A percentile compares a stretch with the other conserved stretches of the same genome.
Evolutionary conservation across 306 rosid genomes (phyloP).

Genomic region (Hippophae gyantsensis): DNA sequence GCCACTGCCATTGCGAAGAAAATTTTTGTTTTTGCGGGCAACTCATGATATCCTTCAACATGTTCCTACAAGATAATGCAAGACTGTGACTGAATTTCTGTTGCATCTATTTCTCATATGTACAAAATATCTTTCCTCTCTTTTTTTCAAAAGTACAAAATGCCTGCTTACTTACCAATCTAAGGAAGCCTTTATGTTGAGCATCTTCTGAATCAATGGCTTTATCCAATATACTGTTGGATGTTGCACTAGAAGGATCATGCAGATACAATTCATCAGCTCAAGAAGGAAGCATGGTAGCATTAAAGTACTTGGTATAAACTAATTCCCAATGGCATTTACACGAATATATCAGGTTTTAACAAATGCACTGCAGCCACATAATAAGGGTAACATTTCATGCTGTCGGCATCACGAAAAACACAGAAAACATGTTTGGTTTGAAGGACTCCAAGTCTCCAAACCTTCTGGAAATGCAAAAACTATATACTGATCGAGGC

Average conservation of each 20-base stretch:
- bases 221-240: constrained; percentile 94
- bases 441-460: too few relatives aligned
- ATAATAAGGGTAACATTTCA: too few relatives aligned
- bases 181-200: constrained; percentile 60
- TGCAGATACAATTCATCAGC: constrained; percentile 27
- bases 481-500: too few relatives aligned
- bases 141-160: neutral
- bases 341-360: neutral
- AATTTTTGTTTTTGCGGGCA: constrained; percentile 85
- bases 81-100: constrained; percentile 17
- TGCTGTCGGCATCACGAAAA: too few relatives aligned
- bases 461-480: too few relatives aligned
- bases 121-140: neutral
- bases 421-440: too few relatives aligned
- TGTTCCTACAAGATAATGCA: constrained; percentile 66
- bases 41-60: constrained; percentile 93
- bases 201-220: constrained; percentile 95
- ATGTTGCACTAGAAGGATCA: constrained; percentile 67
- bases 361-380: too few relatives aligned
- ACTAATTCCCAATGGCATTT: neutral
- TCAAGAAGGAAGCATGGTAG: constrained; percentile 16
- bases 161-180: constrained; percentile 34
- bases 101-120: neutral
- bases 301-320: neutral
- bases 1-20: constrained; percentile 90